Evolutionary conservation across 257 asterid species (phyloP).

Genomic region (Rhazya stricta): DNA sequence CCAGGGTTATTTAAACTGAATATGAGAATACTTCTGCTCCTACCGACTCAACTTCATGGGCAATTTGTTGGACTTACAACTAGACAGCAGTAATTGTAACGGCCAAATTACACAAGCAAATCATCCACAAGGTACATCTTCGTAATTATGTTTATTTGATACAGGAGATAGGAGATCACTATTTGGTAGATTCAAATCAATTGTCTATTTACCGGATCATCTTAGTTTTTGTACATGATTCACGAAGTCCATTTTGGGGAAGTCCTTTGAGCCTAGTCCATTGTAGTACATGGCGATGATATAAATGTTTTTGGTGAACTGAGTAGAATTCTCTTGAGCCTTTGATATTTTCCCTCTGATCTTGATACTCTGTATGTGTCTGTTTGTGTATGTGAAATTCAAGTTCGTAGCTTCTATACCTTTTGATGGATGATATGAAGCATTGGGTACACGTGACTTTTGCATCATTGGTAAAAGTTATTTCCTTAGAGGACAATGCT

Average conservation of each 20-base stretch:
- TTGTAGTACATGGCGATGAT: not conserved
- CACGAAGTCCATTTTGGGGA: not conserved
- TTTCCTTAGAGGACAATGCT: no score
- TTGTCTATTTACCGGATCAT: not conserved
- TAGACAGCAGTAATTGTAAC: not conserved
- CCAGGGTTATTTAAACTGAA: slow-evolving; percentile 9
- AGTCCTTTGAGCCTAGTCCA: not conserved
- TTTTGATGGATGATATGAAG: no score
- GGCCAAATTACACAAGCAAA: not conserved
- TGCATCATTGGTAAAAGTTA: no score
- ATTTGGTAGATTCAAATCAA: not conserved
- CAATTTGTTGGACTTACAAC: not conserved
- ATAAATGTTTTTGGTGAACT: not conserved
- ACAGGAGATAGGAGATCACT: not conserved
- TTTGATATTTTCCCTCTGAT: no score
- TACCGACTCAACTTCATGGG: not conserved
- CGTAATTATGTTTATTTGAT: not conserved
- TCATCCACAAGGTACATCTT: not conserved
- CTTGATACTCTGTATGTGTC: no score
- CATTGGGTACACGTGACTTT: no score
- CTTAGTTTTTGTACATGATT: not conserved
- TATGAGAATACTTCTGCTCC: not conserved
- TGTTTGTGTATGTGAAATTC: no score
- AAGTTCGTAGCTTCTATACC: no score
- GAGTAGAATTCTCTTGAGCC: not conserved